Evolutionary conservation across 768 basidiomycete genomes (phyloP), one percentile per base, ranked within the genome.

Genomic region (Termitomyces sp.): DNA sequence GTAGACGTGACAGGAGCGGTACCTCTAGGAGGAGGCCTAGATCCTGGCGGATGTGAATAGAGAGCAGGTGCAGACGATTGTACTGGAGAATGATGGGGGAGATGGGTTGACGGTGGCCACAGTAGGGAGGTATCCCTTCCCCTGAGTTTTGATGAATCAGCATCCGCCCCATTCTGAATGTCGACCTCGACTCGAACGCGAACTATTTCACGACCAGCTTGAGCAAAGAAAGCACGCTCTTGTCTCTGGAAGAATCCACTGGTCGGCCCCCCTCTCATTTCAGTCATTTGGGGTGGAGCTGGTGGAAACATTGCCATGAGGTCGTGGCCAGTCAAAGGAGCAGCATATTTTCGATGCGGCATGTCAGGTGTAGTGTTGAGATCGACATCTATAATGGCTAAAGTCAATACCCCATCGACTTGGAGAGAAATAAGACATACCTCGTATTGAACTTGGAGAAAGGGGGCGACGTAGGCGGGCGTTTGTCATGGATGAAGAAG

Each of bases 231-330:
- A 8, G 86, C 86, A 57, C 89, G 86, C 65, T 92, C 89, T 69
- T 92, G 87, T 0, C 82, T 77, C 62, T 84, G 81, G 69, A 92
- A 92, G 69, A 81, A 91, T 31, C 84, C 82, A 52, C 84, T 86
- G 0, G 90, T 91, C 3, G 88, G 83, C 0, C 85, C 85, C 2
- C 81, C 77, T 57, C 82, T 75, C 72, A 83, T 77, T 63, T 83
- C 82, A 53, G 80, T 81, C 51, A 72, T 79, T 47, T 80, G 76
- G 1, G 89, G 89, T 16, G 88, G 80, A 4, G 84, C 75, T 6
- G 89, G 81, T 0, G 90, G 90, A 68, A 91, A 92, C 75, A 92
- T 81, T 15, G 87, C 87, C 90, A 92, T 92, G 65, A 92, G 80
- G 63, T 92, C 88, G 64, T 92, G 89, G 2, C 89, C 89, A 0